Evolutionary conservation across 805 yeast species (phyloP), one percentile per base, ranked within the genome.

Genomic region (Komagataella ulmi): DNA sequence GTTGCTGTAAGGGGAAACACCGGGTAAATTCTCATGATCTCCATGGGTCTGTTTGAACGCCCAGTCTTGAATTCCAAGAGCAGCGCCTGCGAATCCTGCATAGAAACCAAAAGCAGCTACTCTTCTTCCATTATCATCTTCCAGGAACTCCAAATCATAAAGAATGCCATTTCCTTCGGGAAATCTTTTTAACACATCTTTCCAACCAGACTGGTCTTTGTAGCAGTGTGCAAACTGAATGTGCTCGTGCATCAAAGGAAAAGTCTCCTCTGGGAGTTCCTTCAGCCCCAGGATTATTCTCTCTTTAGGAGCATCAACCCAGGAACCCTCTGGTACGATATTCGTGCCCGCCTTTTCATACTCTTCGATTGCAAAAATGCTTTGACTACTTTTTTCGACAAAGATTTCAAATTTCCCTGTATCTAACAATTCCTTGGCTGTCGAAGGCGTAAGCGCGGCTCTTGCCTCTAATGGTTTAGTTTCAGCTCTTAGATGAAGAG

Each of bases 21-120:
- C 88, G 45, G 87, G 86, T 59, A 93, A 74, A 57, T 88, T 81
- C 65, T 81, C 79, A 52, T 71, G 62, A 61, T 81, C 88, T 7
- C 76, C 54, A 65, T 86, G 83, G 44, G 81, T 69, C 67, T 87
- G 91, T 69, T 91, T 91, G 72, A 85, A 84, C 50, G 95, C 85
- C 97, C 98, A 93, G 68, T 89, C 96, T 66, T 80, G 80, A 50
- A 91, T 75, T 61, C 99, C 99, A 52, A 93, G 71, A 40, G 99
- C 99, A 43, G 99, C 99, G 62, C 99, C 99, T 6, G 98, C 99
- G 66, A 93, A 93, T n/a, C 99, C 99, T 47, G 99, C 99, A 67
- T 91, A 91, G 75, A 80, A 93, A n/a, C 99, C 99, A 65, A 93
- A 93, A 7, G 99, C 99, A 47, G 99, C 99, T 24, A 93, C 99